Base-by-base conservation (phyloP, 2,329 filamentous ascomycete species). In the Talaromyces sp. region DNA sequence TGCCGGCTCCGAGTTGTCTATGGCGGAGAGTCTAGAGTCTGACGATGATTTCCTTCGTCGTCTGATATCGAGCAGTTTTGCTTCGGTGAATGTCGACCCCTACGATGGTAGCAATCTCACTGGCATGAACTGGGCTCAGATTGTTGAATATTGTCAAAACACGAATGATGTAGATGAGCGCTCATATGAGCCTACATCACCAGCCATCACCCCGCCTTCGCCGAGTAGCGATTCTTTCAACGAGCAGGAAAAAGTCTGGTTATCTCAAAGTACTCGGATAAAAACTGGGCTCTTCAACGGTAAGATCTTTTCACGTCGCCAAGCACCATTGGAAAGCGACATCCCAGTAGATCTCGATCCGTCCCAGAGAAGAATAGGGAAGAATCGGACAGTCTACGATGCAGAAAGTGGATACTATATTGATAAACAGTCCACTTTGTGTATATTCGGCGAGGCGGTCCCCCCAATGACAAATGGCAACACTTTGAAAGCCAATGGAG, bases 241-340 rank as follows among this genome's bases (percentile, higher is more conserved):
- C 50, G 74, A 80, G 5, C 81, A 83, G 11, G 84, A 87, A 67
- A 75, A 80, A 60, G 79, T 78, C 37, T 87, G 85, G 85, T 73
- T 87, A n/a, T n/a, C n/a, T n/a, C n/a, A n/a, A n/a, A n/a, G n/a
- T n/a, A n/a, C n/a, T n/a, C n/a, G n/a, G n/a, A n/a, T n/a, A n/a
- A n/a, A n/a, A 67, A 81, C 81, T 0, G 80, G 82, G 5, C 76
- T 87, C 0, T 86, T 87, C 59, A 80, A 86, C 35, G 85, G 85
- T 2, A 82, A 82, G 66, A 80, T 77, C 23, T 77, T 73, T 57
- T 57, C 71, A 6, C 67, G 66, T 2, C 23, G 57, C 58, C 72
- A 16, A 69, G 75, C 40, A 39, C 61, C 46, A 57, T 57, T 58
- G 68, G 37, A 69, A 59, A 50, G 67, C 60, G 76, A 79, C 33